A percentile compares a stretch with the other conserved stretches of the same genome.
phyloP scores from a whole-genome alignment of 345 rosid genomes.

The Eucalyptus lansdowneana region DNA sequence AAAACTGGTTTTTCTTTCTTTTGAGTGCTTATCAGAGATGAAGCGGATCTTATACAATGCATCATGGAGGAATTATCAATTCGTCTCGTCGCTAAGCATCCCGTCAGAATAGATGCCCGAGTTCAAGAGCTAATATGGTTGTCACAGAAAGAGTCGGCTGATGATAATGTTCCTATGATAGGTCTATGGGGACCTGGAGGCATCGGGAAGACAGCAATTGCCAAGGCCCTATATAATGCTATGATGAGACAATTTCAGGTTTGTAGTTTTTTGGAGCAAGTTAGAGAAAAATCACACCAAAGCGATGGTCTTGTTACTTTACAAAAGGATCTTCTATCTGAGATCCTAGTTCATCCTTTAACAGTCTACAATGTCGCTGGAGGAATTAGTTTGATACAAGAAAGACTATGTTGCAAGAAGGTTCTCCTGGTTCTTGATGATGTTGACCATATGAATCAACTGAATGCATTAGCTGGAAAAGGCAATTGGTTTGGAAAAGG shows the following conservation, averaged over 20 bases:
- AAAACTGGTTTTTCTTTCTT: rapidly evolving
- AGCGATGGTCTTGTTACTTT: background rate
- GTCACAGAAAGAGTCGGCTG: too few relatives aligned
- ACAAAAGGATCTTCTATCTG: background rate
- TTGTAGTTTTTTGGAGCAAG: background rate
- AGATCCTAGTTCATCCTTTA: background rate
- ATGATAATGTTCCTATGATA: background rate
- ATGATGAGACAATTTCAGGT: background rate
- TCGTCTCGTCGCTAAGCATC: too few relatives aligned
- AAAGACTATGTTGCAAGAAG: too few relatives aligned
- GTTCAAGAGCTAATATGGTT: rapidly evolving
- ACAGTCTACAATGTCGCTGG: rapidly evolving
- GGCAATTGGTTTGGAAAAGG: too few relatives aligned
- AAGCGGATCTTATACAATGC: too few relatives aligned
- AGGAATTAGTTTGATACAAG: background rate
- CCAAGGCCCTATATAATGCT: background rate
- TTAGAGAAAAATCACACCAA: background rate
- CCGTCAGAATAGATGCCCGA: rapidly evolving
- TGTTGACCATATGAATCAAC: too few relatives aligned
- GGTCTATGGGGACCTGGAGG: background rate
- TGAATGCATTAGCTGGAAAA: too few relatives aligned
- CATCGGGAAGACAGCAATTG: background rate
- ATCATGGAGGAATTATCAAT: too few relatives aligned
- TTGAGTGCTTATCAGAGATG: too few relatives aligned
- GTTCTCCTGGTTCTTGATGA: too few relatives aligned